These are phyloP conservation scores for Globomyces sp. DNA, from an alignment of 371 early-diverging fungal genomes.

Conservation along the genomic window DNA sequence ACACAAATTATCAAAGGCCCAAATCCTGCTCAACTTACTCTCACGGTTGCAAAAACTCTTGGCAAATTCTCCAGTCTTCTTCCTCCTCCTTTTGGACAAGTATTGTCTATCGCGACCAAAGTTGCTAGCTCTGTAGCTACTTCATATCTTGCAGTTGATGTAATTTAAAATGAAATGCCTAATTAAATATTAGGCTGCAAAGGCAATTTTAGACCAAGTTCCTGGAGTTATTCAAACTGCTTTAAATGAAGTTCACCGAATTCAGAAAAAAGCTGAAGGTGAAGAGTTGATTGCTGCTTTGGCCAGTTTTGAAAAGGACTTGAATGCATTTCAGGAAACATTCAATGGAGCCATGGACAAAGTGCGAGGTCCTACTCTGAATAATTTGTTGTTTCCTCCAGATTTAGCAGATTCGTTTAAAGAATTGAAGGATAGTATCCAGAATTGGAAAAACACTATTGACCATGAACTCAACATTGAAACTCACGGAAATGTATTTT, in stretches of 20 bases:
- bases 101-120: too few species aligned
- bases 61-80: too few species aligned
- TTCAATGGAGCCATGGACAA: not conserved
- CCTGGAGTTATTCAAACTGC: not conserved
- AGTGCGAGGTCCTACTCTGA: not conserved
- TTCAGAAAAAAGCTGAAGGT: not conserved
- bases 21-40: too few species aligned
- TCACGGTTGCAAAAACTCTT: too few species aligned
- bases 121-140: not conserved
- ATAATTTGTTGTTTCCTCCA: not conserved
- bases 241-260: not conserved
- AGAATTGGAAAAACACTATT: not conserved
- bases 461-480: not conserved
- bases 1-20: too few species aligned
- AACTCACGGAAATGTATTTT: not conserved
- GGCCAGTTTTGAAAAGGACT: conserved; percentile 1
- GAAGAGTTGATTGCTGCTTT: not conserved
- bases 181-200: not conserved
- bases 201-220: not conserved
- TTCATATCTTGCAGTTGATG: not conserved
- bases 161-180: not conserved
- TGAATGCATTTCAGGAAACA: not conserved
- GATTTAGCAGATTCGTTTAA: too few species aligned
- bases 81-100: too few species aligned
- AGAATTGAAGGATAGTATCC: too few species aligned